Evolutionary conservation across 306 rosid genomes (phyloP), one percentile per base, ranked within the genome.

Genomic region (Quercus agrifolia): DNA sequence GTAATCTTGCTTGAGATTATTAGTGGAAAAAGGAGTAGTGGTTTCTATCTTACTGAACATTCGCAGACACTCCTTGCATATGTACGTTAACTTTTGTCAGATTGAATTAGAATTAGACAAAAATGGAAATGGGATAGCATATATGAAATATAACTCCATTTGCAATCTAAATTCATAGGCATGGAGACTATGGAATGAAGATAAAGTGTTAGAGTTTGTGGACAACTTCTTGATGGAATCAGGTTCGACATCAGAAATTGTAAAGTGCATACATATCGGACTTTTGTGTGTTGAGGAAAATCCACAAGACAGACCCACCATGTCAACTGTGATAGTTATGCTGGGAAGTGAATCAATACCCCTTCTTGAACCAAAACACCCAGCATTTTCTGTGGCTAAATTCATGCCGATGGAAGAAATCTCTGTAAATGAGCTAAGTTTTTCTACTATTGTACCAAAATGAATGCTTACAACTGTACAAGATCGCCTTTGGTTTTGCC

Each of bases 211-310:
- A 78, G 86, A 89, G 63, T 52, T 91, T 18, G 35, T 89, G 57
- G 95, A 89, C 73, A 84, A 87, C 57, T 28, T 30, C 30, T 56
- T 91, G 19, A 78, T 69, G 74, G 64, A 82, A 25, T 17, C 83
- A 6, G 23, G 71, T 66, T 69, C 5, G 5, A 35, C 0, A 4
- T 80, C 12, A 27, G 89, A 91, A 71, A 78, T 83, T n/a, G 25
- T 76, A 49, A 85, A 62, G 33, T 84, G 91, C 68, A 79, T 87
- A 69, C 88, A 87, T 6, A 82, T 91, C 52, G 91, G 90, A 57
- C 85, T 91, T 58, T 75, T 90, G 49, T 90, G 94, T 71, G 94
- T 88, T 9, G 89, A 90, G 17, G 88, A 88, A 74, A 90, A 90
- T 56, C 90, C 86, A 55, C 67, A 7, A 6, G 90, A 87, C 19